A percentile compares a stretch with the other conserved stretches of the same genome.
Conservation (phyloP, 805 yeast species). For the Starmerella geochares region DNA sequence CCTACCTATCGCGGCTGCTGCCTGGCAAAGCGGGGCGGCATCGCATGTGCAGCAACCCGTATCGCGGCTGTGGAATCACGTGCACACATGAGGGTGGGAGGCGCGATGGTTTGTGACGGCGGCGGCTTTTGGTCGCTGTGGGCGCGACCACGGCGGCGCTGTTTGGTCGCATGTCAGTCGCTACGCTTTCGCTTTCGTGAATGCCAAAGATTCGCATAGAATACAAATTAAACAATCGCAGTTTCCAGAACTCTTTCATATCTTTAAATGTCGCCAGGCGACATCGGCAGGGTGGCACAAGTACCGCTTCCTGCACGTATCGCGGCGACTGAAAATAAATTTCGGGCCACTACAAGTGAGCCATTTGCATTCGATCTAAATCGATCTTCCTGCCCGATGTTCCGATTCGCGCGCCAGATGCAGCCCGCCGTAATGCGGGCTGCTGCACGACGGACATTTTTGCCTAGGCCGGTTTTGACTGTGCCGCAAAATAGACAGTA, state of each 20-base stretch:
- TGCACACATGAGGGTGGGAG: background rate
- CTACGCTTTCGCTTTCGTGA: too few species aligned
- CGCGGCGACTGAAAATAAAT: constrained; percentile 1
- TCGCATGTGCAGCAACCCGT: too few species aligned
- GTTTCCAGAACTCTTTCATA: too few species aligned
- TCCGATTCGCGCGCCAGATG: constrained; percentile 4
- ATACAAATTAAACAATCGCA: too few species aligned
- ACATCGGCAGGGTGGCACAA: too few species aligned
- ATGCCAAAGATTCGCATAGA: too few species aligned
- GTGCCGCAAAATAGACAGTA: background rate
- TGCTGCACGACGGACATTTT: background rate
- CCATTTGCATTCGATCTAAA: background rate
- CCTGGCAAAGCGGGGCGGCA: background rate
- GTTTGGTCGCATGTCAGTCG: too few species aligned
- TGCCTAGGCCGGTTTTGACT: background rate
- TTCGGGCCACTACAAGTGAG: background rate
- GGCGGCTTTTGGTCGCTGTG: too few species aligned
- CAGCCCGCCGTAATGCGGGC: background rate
- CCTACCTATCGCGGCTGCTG: background rate
- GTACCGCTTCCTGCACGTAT: constrained; percentile 7
- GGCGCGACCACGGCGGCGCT: too few species aligned
- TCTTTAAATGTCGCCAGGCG: too few species aligned
- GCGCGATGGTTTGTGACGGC: too few species aligned
- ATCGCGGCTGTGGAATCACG: too few species aligned
- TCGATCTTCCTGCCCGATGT: background rate